phyloP scores from a whole-genome alignment of 1,284 basidiomycete genomes.

The Apiotrichum mycotoxinovorans region DNA sequence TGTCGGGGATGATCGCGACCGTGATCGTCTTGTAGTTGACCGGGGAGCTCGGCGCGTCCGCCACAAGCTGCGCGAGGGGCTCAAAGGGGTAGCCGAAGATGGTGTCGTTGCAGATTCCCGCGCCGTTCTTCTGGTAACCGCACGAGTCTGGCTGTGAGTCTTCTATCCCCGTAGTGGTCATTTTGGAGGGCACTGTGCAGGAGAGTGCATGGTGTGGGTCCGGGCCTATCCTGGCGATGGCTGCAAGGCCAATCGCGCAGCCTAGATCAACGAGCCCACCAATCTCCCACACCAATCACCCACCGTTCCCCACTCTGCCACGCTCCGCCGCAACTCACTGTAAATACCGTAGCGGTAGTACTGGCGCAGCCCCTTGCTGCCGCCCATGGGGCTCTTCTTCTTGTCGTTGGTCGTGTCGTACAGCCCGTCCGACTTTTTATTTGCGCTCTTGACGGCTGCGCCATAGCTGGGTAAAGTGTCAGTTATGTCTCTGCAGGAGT shows the following conservation, averaged over 20 bases:
- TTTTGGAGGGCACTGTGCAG: too few relatives aligned
- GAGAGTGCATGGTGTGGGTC: not conserved
- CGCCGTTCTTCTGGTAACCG: conserved; percentile 40
- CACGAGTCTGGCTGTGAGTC: conserved; percentile 32
- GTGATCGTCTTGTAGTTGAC: conserved; percentile 33
- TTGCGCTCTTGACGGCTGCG: conserved; percentile 29
- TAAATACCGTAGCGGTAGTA: conserved; percentile 48
- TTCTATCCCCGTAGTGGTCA: too few relatives aligned
- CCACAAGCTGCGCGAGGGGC: conserved; percentile 37
- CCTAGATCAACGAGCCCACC: too few relatives aligned
- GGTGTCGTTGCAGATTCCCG: conserved; percentile 46
- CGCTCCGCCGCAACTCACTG: conserved; percentile 29
- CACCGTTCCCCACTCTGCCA: not conserved
- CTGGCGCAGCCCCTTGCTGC: conserved; percentile 37
- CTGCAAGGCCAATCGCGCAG: too few relatives aligned
- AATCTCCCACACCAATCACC: too few relatives aligned
- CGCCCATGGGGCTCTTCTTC: conserved; percentile 30
- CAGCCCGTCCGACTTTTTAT: conserved; percentile 22
- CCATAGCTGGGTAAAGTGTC: conserved; percentile 34
- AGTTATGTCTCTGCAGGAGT: not conserved
- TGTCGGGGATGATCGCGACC: conserved; percentile 28
- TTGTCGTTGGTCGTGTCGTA: conserved; percentile 10
- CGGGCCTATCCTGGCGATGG: too few relatives aligned
- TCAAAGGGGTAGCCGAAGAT: conserved; percentile 43
- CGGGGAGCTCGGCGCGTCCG: conserved; percentile 39